A percentile compares a stretch with the other conserved stretches of the same genome.
These are phyloP conservation scores for Musa beccarii DNA, from an alignment of 176 grass and related monocot species.

Conservation along the genomic window DNA sequence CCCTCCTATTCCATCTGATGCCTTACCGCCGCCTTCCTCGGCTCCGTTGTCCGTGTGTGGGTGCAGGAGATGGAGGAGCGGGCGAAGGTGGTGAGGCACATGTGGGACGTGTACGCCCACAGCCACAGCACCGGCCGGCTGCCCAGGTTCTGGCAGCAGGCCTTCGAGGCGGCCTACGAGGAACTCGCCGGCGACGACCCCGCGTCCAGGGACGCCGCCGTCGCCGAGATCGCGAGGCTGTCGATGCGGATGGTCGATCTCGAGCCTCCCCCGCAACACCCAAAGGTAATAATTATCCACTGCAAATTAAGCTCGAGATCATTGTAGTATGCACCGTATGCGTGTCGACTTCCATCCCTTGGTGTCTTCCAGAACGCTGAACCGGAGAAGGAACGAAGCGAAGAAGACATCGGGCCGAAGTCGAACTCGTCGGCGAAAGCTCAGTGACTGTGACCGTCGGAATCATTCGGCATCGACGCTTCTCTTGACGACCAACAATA, in stretches of 20 bases:
- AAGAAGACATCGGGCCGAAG: neutral
- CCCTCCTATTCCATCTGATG: neutral
- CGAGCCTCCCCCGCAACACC: constrained; percentile 36
- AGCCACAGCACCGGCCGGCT: constrained; percentile 40
- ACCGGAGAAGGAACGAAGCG: neutral
- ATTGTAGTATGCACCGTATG: too few relatives aligned
- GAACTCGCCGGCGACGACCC: constrained; percentile 76
- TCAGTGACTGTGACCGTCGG: neutral
- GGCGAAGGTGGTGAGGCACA: constrained; percentile 64
- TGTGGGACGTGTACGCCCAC: constrained; percentile 87
- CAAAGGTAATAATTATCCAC: neutral
- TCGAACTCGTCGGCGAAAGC: neutral
- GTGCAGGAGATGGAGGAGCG: constrained; percentile 80
- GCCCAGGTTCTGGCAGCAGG: constrained; percentile 82
- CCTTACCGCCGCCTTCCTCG: neutral
- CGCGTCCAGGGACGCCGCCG: constrained; percentile 27
- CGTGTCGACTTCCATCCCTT: too few relatives aligned
- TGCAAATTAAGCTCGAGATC: too few relatives aligned
- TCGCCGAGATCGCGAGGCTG: constrained; percentile 78
- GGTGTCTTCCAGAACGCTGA: constrained; percentile 1
- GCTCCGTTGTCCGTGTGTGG: neutral
- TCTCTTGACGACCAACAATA: too few relatives aligned
- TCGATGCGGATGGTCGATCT: constrained; percentile 55
- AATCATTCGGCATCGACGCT: neutral
- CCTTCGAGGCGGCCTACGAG: constrained; percentile 91